Percentiles rank a stretch among this genome's conserved stretches.
These are phyloP conservation scores for Monilinia fructigena DNA, from an alignment of 2,329 filamentous ascomycete species.

Conservation along the genomic window DNA sequence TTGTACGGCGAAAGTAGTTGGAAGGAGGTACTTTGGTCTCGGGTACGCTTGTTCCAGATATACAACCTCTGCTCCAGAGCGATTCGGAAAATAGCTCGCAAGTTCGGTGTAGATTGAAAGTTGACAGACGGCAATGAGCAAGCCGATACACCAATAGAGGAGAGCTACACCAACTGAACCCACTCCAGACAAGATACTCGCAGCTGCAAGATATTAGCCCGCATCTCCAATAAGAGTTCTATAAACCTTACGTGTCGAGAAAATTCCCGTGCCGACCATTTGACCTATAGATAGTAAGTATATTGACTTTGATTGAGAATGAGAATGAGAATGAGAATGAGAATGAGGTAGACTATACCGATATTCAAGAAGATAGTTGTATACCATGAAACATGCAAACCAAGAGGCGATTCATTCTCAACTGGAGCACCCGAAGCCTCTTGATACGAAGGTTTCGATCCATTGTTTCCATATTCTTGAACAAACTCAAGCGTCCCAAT, in stretches of 20 bases:
- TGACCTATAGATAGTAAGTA: background rate
- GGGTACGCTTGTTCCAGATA: conserved; percentile 69
- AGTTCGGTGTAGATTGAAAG: conserved; percentile 63
- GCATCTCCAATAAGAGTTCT: background rate
- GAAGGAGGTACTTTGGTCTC: conserved; percentile 62
- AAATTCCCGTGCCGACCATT: conserved; percentile 47
- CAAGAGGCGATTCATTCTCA: conserved; percentile 57
- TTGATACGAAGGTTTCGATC: conserved; percentile 45
- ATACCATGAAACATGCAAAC: conserved; percentile 55
- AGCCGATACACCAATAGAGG: conserved; percentile 64
- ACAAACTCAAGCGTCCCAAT: conserved; percentile 27
- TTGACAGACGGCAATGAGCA: conserved; percentile 55
- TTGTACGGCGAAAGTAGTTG: conserved; percentile 63
- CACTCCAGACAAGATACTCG: conserved; percentile 55
- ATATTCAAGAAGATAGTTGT: conserved; percentile 61
- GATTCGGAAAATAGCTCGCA: conserved; percentile 63
- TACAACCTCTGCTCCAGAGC: conserved; percentile 64
- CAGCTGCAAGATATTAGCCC: conserved; percentile 45
- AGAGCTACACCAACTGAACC: conserved; percentile 62
- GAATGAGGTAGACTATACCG: conserved; percentile 36
- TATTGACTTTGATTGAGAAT: fast-evolving
- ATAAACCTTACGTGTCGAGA: conserved; percentile 55
- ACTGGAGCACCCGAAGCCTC: conserved; percentile 62
- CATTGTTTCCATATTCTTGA: conserved; percentile 47
- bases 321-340: no score